Evolutionary conservation across 2,329 filamentous ascomycete species (phyloP), one percentile per base, ranked within the genome.

Genomic region (Penicillium sp.): DNA sequence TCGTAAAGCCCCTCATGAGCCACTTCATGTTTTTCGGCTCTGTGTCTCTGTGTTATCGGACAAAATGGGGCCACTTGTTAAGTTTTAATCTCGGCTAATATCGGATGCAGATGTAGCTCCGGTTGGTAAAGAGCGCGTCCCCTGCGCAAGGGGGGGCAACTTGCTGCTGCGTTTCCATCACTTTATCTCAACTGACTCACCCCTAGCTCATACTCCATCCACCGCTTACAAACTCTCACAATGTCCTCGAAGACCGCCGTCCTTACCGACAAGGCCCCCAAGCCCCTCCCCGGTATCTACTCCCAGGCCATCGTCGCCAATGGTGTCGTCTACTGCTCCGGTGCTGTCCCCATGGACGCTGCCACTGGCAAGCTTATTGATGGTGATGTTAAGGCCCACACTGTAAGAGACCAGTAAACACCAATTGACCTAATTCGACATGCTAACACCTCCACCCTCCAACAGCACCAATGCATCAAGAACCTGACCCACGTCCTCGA

Each of bases 241-340:
- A 77, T 78, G 73, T 58, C 76, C 27, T 65, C 69, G 47, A 77
- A 73, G 65, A 69, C 72, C 54, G 70, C 70, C 33, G 75, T 83
- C 33, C 66, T 75, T 44, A 83, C 80, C 17, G 68, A 74, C 49
- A 80, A 81, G 61, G 79, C 82, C 12, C 83, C 80, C 33, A 73
- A 77, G 60, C 81, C 83, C 25, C 71, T 83, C 41, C 82, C 82
- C 0, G 71, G 73, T 1, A 81, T 86, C 65, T 83, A 85, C 71
- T 85, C 81, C 3, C 83, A 88, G 67, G 86, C 84, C 41, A 78
- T 88, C 64, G 79, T 83, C 62, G 80, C 81, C 71, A 85, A 86
- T 67, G 86, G 86, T 66, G 83, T 87, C 71, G 84, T 90, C n/a
- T 90, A 88, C 77, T 89, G 86, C 77, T 88, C 85, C 1, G 88